Evolutionary conservation across 2,329 filamentous ascomycete species (phyloP).

Genomic region (Sphaerostilbella broomeana): DNA sequence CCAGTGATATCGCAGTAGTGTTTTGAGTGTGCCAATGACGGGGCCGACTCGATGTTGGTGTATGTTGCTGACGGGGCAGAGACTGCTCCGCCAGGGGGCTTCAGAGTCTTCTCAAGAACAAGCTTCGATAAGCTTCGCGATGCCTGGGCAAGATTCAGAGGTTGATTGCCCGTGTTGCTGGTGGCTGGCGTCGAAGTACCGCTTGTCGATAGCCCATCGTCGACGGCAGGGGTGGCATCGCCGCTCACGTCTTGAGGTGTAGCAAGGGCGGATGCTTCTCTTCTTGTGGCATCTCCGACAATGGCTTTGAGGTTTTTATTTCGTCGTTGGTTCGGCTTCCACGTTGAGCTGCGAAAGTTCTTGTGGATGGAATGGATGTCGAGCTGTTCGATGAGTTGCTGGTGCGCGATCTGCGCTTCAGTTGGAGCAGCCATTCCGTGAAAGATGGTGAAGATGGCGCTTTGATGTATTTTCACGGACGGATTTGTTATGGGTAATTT

Average conservation of each 20-base stretch:
- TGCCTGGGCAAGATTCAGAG: constrained; percentile 78
- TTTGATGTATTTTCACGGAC: no score
- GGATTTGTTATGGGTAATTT: no score
- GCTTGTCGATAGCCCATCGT: constrained; percentile 51
- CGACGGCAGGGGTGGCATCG: constrained; percentile 55
- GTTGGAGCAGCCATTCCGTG: constrained; percentile 51
- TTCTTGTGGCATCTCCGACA: constrained; percentile 77
- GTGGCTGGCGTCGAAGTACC: constrained; percentile 51
- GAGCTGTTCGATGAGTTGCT: constrained; percentile 79
- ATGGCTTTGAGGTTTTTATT: constrained; percentile 99
- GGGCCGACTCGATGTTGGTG: constrained; percentile 93
- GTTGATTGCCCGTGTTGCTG: constrained; percentile 34
- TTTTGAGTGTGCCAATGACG: constrained; percentile 75
- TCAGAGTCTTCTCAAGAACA: constrained; percentile 76
- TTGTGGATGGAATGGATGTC: constrained; percentile 84
- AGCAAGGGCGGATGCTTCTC: constrained; percentile 80
- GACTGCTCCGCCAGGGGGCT: constrained; percentile 24
- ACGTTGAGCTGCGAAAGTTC: constrained; percentile 81
- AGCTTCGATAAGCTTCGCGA: constrained; percentile 80
- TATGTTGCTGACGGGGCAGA: constrained; percentile 73
- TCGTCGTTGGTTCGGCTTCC: constrained; percentile 88
- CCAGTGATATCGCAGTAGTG: constrained; percentile 97
- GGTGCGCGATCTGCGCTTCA: constrained; percentile 73
- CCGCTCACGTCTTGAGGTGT: constrained; percentile 72
- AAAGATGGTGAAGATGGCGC: no score